A percentile compares a stretch with the other conserved stretches of the same genome.
Conservation (phyloP, 331 rosid genomes). For the Phaseolus coccineus region DNA sequence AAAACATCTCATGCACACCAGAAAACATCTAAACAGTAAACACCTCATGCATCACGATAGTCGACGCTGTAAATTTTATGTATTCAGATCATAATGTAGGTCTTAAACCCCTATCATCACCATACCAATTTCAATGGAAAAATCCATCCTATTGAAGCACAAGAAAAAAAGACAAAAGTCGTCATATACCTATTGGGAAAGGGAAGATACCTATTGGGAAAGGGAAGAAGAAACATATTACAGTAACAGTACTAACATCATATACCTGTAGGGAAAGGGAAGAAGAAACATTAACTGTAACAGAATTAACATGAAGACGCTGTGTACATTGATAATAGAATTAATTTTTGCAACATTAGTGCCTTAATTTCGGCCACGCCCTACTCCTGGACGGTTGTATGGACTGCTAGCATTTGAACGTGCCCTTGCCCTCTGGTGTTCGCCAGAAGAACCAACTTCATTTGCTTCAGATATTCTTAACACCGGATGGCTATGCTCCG, state of each 20-base stretch:
- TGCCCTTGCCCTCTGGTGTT: conserved; percentile 38
- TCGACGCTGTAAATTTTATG: neutral
- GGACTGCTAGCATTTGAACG: conserved; percentile 33
- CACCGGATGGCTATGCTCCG: conserved; percentile 40
- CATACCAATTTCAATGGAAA: conserved; percentile 6
- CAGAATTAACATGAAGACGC: neutral
- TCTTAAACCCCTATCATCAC: conserved; percentile 35
- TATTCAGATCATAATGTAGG: neutral
- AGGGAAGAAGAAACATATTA: neutral
- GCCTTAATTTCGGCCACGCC: conserved; percentile 47
- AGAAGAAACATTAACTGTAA: neutral
- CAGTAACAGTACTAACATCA: neutral
- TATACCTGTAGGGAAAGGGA: neutral
- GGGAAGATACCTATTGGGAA: neutral
- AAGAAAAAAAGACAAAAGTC: neutral
- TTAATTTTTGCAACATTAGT: neutral
- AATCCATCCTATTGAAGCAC: conserved; percentile 10
- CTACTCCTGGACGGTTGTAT: conserved; percentile 33
- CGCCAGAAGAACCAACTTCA: conserved; percentile 45
- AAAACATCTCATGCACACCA: neutral
- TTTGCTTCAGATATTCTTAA: conserved; percentile 42
- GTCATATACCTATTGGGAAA: neutral
- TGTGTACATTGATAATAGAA: neutral
- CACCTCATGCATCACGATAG: neutral
- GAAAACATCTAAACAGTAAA: conserved; percentile 2